Percentiles rank a stretch among this genome's conserved stretches.
These are phyloP conservation scores for Purpureocillium lavendulum DNA, from an alignment of 2,329 filamentous ascomycete genomes.

Conservation along the genomic window DNA sequence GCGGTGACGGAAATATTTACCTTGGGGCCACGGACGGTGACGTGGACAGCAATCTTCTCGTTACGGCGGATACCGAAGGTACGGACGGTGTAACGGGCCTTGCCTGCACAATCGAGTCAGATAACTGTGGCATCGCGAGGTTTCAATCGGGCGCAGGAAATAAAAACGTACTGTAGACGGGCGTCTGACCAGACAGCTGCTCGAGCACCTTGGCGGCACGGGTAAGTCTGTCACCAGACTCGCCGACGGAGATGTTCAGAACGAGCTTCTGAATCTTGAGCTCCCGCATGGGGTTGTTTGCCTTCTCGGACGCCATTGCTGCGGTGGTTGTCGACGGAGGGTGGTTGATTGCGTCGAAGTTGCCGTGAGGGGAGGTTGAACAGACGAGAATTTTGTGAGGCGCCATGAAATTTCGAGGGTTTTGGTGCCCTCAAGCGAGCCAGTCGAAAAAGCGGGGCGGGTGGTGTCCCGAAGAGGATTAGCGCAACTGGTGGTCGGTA, in stretches of 20 bases:
- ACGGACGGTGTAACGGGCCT: conserved; percentile 99
- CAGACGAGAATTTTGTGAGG: conserved; percentile 25
- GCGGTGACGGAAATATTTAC: conserved; percentile 16
- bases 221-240: conserved; percentile 99
- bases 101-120: conserved; percentile 51
- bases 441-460: conserved; percentile 13
- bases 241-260: conserved; percentile 98
- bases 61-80: conserved; percentile 99
- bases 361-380: conserved; percentile 15
- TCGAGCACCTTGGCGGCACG: conserved; percentile 99
- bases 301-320: conserved; percentile 64
- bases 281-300: conserved; percentile 98
- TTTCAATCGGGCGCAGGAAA: background rate
- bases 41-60: conserved; percentile 99
- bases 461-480: conserved; percentile 8
- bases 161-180: conserved; percentile 81
- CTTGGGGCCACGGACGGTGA: conserved; percentile 95
- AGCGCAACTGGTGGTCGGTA: conserved; percentile 16
- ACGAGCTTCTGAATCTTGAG: conserved; percentile 99
- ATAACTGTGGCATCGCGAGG: background rate
- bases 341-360: conserved; percentile 25
- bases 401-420: conserved; percentile 28
- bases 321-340: conserved; percentile 25
- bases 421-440: conserved; percentile 29
- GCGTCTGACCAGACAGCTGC: conserved; percentile 98